Evolutionary conservation across 495 filamentous ascomycete genomes (phyloP), one percentile per base, ranked within the genome.

Genomic region (Hamigera avellanea): DNA sequence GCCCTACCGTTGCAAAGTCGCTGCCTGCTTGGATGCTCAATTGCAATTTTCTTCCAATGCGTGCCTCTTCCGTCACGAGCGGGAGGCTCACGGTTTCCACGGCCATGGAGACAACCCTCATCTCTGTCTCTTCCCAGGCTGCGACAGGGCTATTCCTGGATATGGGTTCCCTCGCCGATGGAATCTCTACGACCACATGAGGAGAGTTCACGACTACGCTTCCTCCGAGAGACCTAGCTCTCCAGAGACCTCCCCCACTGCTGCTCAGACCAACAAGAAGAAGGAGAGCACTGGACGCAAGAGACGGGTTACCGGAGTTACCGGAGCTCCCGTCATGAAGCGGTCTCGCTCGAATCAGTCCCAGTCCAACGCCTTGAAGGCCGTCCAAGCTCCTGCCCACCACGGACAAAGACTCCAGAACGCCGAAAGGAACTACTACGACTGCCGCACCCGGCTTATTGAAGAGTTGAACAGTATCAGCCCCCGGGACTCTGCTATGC

Each of bases 101-200:
- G 86, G 86, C 44, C 86, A 95, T 49, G 86, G 86, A 40, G 81
- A 86, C 50, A 88, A 87, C 61, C 85, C 86, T 10, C 83, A 87
- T 52, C 72, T 86, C 19, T 95, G 87, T 67, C 73, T 73, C 19
- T 89, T 83, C 59, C 67, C 78, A 33, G 84, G 81, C 35, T 95
- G 87, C 51, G 85, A 93, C 37, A 79, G 87, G 39, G 75, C 83
- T 34, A 60, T 78, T 31, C 66, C 73, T 16, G 83, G 83, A 49
- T 78, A 87, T 57, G 87, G 87, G 49, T 95, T 95, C 50, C 87
- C 86, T 23, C 76, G 87, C 52, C 76, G 86, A 46, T 95, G 86
- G 83, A 95, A 95, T 60, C 70, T 93, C 21, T 75, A 77, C 59
- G 87, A 95, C 68, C 87, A 95, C 66, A 93, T 93, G 85, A 81